phyloP scores from a whole-genome alignment of 352 stramenopile species.

The Phytopythium montanum region DNA sequence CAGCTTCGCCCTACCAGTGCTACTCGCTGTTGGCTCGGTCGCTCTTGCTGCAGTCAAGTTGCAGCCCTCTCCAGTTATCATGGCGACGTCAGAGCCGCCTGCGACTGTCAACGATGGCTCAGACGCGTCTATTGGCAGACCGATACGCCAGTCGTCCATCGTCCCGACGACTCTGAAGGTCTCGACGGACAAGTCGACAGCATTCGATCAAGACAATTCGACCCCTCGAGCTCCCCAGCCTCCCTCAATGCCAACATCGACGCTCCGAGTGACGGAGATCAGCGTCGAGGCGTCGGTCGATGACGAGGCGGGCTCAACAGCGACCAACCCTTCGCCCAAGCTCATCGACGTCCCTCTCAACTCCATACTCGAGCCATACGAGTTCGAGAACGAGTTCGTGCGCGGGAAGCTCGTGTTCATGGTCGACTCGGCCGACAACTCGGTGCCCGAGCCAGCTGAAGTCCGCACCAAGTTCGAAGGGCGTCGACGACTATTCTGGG shows the following conservation, averaged over 20 bases:
- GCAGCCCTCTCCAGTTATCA: neutral
- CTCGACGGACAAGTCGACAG: neutral
- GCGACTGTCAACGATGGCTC: neutral
- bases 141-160: neutral
- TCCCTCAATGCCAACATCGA: neutral
- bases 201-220: neutral
- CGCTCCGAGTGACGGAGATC: conserved; percentile 1
- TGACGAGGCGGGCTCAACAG: neutral
- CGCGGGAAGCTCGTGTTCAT: conserved; percentile 70
- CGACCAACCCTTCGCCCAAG: neutral
- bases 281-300: neutral
- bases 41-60: neutral
- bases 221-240: neutral
- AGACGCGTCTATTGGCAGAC: neutral
- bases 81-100: neutral
- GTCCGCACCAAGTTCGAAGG: conserved; percentile 29
- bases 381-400: conserved; percentile 83
- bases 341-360: neutral
- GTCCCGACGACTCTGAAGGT: neutral
- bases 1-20: neutral
- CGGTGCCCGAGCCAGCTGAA: conserved; percentile 3
- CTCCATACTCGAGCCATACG: conserved; percentile 25
- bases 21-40: neutral
- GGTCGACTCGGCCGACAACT: conserved; percentile 28
- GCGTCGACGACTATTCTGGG: conserved; percentile 54